Conservation (phyloP, 768 basidiomycete genomes). For the Macrocybe gigantea region DNA sequence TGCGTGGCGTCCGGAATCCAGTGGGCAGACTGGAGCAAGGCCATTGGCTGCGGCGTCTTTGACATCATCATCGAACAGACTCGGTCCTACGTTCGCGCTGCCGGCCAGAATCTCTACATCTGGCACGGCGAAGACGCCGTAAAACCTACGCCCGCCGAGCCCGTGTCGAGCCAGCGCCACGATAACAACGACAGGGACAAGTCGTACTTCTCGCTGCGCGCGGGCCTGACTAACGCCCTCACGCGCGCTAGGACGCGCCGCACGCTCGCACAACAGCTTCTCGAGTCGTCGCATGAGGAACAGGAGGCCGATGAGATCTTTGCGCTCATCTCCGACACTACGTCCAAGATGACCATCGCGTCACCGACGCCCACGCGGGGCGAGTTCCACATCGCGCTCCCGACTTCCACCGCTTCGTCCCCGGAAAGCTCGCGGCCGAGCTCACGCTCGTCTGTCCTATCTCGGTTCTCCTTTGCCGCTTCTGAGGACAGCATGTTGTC, state of each 20-base stretch:
- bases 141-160: constrained; percentile 4
- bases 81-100: constrained; percentile 19
- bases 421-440: constrained; percentile 29
- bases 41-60: constrained; percentile 27
- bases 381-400: constrained; percentile 15
- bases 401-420: not conserved
- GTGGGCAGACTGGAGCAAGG: constrained; percentile 32
- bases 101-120: constrained; percentile 16
- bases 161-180: constrained; percentile 8
- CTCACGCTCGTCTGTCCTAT: constrained; percentile 32
- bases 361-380: constrained; percentile 30
- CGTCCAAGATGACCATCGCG: constrained; percentile 15
- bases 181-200: not conserved
- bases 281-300: constrained; percentile 22
- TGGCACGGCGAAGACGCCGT: constrained; percentile 14
- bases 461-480: constrained; percentile 16
- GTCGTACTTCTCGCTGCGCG: constrained; percentile 11
- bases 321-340: constrained; percentile 22
- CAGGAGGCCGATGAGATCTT: constrained; percentile 30
- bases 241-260: constrained; percentile 15
- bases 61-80: constrained; percentile 25
- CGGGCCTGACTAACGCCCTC: constrained; percentile 14
- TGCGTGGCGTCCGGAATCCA: constrained; percentile 25
- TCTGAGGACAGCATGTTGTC: constrained; percentile 21
- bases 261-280: constrained; percentile 28